Percentiles rank a stretch among this genome's conserved stretches.
Conservation (phyloP, 192 early-diverging fungal genomes). For the Backusella morwellensis region DNA sequence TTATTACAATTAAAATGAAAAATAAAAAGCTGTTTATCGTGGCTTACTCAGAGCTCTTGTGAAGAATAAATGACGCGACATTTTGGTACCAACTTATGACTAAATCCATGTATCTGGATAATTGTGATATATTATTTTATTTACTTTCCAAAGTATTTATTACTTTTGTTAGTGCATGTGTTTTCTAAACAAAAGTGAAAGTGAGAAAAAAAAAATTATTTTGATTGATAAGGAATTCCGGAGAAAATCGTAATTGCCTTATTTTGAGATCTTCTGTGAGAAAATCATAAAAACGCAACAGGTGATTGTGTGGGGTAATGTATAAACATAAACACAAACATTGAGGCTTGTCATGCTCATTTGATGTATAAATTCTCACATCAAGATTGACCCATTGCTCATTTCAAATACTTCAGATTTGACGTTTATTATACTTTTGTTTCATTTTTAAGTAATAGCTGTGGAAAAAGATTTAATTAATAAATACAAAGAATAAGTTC, state of each 20-base stretch:
- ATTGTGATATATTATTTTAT: neutral
- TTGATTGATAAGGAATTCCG: no score
- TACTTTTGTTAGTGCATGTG: neutral
- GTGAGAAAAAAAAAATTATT: no score
- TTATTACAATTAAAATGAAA: conserved; percentile 17
- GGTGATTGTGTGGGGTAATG: neutral
- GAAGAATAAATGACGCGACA: neutral
- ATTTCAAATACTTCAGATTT: no score
- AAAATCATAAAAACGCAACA: neutral
- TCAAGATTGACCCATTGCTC: no score
- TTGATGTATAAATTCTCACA: neutral
- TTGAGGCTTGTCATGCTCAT: neutral
- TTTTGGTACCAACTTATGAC: neutral
- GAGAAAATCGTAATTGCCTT: no score
- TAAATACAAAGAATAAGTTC: neutral
- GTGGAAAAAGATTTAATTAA: neutral
- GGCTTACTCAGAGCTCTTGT: neutral
- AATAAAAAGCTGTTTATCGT: neutral
- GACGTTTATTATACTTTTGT: no score
- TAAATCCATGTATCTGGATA: neutral
- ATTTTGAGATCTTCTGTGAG: neutral
- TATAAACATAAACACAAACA: neutral
- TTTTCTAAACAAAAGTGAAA: neutral
- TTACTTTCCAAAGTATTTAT: neutral
- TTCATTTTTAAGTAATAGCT: no score